Base-by-base conservation (phyloP, 495 filamentous ascomycete species). In the Evansstolkia leycettana region DNA sequence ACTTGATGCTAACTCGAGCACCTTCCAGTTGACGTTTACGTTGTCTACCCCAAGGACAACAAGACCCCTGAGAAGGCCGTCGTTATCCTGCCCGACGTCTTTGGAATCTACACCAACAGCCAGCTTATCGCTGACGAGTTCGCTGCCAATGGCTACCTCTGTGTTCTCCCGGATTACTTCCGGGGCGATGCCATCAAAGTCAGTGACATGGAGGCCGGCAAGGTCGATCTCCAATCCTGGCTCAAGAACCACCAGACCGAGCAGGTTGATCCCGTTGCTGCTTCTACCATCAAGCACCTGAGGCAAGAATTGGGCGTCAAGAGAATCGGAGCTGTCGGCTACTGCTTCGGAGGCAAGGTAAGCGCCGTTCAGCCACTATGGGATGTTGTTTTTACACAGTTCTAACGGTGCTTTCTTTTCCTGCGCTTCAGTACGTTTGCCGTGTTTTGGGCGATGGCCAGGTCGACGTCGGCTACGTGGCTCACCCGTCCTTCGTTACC, bases 81-180 rank as follows among this genome's bases (percentile, higher is more conserved):
- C 35, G 12, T 67, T 39, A 51, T 63, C 53, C 45, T 84, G 28
- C 70, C 75, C 24, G 81, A 86, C 43, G 69, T 83, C 47, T 69
- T 83, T 47, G 72, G 80, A 40, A 72, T 84, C 55, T 85, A 75
- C 67, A 61, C 72, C 53, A 92, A 92, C 62, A 64, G 73, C 50
- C 66, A 88, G 63, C 72, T 94, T 54, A 65, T 88, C 38, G 84
- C 84, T 39, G 85, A 92, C 62, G 79, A 84, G 52, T 84, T 72
- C 41, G 86, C 86, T 38, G 76, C 73, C 47, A 81, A 82, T 50
- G 86, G 85, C 28, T 94, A 87, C 57, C 67, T 82, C 14, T 76
- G 75, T 29, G 55, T 88, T 15, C 64, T 93, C 44, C 72, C 83
- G 38, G 86, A 94, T 53, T 59, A 81, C 39, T 84, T 89, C 67